These are phyloP conservation scores for Mycena filopes DNA, from an alignment of 768 basidiomycete species.

Conservation along the genomic window DNA sequence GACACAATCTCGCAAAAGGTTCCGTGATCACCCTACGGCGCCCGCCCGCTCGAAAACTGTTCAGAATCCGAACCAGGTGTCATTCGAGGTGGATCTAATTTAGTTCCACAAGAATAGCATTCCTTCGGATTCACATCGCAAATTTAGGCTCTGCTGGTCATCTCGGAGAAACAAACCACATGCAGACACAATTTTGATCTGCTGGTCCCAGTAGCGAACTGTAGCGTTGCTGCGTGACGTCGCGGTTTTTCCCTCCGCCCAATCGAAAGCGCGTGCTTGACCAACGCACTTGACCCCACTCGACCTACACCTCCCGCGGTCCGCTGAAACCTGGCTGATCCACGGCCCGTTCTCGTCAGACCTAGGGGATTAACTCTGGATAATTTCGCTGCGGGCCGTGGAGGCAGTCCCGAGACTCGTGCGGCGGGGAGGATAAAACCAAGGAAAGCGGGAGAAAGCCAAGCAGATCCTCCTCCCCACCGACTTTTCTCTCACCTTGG, in stretches of 20 bases:
- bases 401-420: background rate
- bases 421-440: background rate
- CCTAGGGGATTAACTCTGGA: background rate
- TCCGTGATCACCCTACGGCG: too few species aligned
- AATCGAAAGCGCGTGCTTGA: background rate
- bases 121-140: too few species aligned
- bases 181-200: background rate
- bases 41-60: too few species aligned
- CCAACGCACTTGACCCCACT: background rate
- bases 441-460: background rate
- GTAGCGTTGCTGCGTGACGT: slow-evolving; percentile 17
- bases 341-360: too few species aligned
- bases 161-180: slow-evolving; percentile 2
- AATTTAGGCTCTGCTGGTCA: too few species aligned
- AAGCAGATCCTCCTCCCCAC: background rate
- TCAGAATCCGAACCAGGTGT: too few species aligned
- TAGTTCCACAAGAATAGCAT: too few species aligned
- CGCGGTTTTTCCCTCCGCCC: background rate
- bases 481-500: background rate
- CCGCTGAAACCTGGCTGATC: too few species aligned
- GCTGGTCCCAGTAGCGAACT: background rate
- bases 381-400: background rate
- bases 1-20: background rate
- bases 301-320: background rate
- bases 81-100: too few species aligned